A percentile compares a stretch with the other conserved stretches of the same genome.
phyloP scores from a whole-genome alignment of 106 monocot genomes.

The Apostasia shenzhenica region DNA sequence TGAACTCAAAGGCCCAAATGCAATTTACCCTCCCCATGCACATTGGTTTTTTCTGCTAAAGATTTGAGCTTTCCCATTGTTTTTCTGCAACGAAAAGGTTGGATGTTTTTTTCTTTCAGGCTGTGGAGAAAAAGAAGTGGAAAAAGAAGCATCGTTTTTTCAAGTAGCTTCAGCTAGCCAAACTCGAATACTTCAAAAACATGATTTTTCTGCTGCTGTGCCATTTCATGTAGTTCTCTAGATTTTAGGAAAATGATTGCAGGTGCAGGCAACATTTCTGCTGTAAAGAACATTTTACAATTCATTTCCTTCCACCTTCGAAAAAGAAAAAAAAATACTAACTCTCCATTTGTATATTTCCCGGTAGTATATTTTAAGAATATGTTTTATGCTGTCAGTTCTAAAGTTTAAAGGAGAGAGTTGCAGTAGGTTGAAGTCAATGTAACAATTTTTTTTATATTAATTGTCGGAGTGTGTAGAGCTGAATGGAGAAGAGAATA shows the following conservation, averaged over 20 bases:
- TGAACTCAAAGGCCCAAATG: too few species aligned
- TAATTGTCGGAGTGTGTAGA: too few species aligned
- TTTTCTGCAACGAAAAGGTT: neutral
- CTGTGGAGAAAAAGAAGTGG: conserved; percentile 14
- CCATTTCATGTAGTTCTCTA: neutral
- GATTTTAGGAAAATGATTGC: neutral
- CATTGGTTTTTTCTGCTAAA: neutral
- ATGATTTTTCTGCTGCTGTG: neutral
- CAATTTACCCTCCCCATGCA: too few species aligned
- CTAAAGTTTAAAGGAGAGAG: too few species aligned
- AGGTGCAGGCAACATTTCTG: conserved; percentile 2
- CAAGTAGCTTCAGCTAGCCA: neutral
- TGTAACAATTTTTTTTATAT: too few species aligned
- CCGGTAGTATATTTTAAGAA: too few species aligned
- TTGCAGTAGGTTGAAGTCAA: too few species aligned
- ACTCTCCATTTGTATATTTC: too few species aligned
- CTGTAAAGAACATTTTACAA: neutral
- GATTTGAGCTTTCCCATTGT: neutral
- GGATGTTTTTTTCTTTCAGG: conserved; percentile 3
- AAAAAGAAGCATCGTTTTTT: conserved; percentile 11
- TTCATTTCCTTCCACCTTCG: neutral
- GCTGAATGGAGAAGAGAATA: too few species aligned
- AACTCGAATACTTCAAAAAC: neutral
- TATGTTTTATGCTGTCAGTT: too few species aligned
- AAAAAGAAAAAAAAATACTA: too few species aligned